Percentiles rank a stretch among this genome's conserved stretches.
Conservation (phyloP, 768 basidiomycete species). For the Phaffia tasmanica region DNA sequence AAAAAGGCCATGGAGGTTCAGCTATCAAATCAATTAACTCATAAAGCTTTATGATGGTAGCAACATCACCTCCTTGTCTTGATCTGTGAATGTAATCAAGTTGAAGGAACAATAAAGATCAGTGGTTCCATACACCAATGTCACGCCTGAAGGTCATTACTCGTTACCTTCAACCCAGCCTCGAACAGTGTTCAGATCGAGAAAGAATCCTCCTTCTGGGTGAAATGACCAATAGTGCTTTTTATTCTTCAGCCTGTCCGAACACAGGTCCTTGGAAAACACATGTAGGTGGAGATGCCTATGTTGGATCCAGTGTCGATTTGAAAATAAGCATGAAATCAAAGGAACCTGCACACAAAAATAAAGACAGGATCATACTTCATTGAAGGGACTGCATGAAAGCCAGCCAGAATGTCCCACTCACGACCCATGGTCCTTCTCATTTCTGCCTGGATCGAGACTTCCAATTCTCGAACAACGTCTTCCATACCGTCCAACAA, state of each 20-base stretch:
- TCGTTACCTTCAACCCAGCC: constrained; percentile 19
- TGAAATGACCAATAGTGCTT: constrained; percentile 25
- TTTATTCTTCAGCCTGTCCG: constrained; percentile 23
- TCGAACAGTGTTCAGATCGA: constrained; percentile 7
- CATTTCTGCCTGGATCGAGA: constrained; percentile 4
- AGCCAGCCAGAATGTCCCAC: constrained; percentile 16
- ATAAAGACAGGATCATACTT: not conserved
- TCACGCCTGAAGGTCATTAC: not conserved
- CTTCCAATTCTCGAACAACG: constrained; percentile 11
- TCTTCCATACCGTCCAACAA: constrained; percentile 14
- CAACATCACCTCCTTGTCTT: constrained; percentile 2
- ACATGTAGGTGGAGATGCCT: constrained; percentile 25
- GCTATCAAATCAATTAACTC: not conserved
- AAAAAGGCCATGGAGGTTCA: not conserved
- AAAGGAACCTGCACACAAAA: not conserved
- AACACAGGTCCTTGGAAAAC: constrained; percentile 18
- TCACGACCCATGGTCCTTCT: constrained; percentile 13
- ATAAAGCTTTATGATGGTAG: not conserved
- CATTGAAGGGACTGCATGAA: constrained; percentile 24
- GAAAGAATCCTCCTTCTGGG: constrained; percentile 17
- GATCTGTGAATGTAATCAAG: not conserved
- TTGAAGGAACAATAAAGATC: not conserved
- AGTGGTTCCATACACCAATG: not conserved
- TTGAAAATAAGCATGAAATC: not conserved
- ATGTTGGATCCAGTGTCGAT: not conserved